A percentile compares a stretch with the other conserved stretches of the same genome.
phyloP scores from a whole-genome alignment of 176 grass and related monocot species.

The Tuctoria greenei region DNA sequence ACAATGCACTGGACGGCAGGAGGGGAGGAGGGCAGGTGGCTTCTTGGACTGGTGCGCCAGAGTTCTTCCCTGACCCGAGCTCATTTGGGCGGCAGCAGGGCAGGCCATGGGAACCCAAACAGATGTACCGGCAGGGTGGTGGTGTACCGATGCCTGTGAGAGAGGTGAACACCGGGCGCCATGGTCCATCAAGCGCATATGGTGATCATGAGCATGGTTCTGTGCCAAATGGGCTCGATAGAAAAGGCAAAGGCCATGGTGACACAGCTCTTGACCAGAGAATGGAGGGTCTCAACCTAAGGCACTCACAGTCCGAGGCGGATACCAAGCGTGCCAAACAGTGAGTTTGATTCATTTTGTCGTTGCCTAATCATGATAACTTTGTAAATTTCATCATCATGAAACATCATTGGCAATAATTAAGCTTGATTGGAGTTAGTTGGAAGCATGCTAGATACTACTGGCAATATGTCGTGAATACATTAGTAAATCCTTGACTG shows the following conservation, averaged over 20 bases:
- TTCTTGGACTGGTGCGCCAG: slow-evolving; percentile 34
- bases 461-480: neutral
- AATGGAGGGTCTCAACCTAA: slow-evolving; percentile 46
- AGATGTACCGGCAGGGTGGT: slow-evolving; percentile 44
- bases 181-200: slow-evolving; percentile 14
- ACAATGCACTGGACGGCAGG: slow-evolving; percentile 48
- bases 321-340: slow-evolving; percentile 81
- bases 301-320: slow-evolving; percentile 54
- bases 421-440: neutral
- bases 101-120: slow-evolving; percentile 48
- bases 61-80: slow-evolving; percentile 44
- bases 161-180: slow-evolving; percentile 32
- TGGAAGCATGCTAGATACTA: neutral
- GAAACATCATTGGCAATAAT: slow-evolving; percentile 17
- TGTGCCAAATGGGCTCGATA: slow-evolving; percentile 40
- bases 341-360: slow-evolving; percentile 44
- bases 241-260: slow-evolving; percentile 41
- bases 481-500: neutral
- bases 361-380: neutral
- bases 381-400: neutral
- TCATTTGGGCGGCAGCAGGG: slow-evolving; percentile 50
- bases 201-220: slow-evolving; percentile 38
- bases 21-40: slow-evolving; percentile 33
- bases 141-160: slow-evolving; percentile 9
- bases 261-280: slow-evolving; percentile 48